Evolutionary conservation across 2,329 filamentous ascomycete genomes (phyloP), one percentile per base, ranked within the genome.

Genomic region (Fonsecaea monophora): DNA sequence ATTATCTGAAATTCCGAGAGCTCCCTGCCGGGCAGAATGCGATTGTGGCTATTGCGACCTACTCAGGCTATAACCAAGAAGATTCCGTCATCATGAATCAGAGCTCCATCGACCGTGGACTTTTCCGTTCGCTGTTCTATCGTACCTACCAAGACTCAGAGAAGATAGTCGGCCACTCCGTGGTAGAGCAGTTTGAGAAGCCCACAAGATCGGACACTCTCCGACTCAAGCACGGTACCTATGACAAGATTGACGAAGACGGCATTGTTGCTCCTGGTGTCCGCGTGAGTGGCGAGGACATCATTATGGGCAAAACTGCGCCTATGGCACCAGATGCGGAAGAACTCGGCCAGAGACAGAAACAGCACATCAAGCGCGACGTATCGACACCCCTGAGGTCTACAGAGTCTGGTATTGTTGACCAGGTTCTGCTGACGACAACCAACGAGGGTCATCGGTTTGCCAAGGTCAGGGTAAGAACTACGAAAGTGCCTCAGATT

Each of bases 81-180:
- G 95, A 99, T 88, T 99, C 95, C 72, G 94, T 99, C 73, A 97
- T 99, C 75, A 98, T 99, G 95, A 99, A 99, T 80, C 95, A 99
- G 82, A 97, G 93, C 82, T 97, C 93, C 80, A 98, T 99, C 75
- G 95, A 99, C 79, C 91, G 95, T 76, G 95, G 95, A 70, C 85
- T 99, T 4, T 99, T 99, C 89, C 88, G 96, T 75, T 97, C 93
- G 86, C 82, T 99, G 62, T 99, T 98, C 84, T 99, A 97, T 87
- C 90, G 96, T 73, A 93, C 94, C 10, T 99, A 99, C 80, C 96
- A 93, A 37, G 95, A 99, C 76, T 92, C 93, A 72, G 95, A 99
- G 82, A 98, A 98, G 85, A 90, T 92, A 71, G 90, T 99, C 35
- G 95, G 95, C 70, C 91, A 98, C 82, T 92, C 93, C 72, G 90